Conservation (phyloP, 345 rosid species). For the Pistacia atlantica region DNA sequence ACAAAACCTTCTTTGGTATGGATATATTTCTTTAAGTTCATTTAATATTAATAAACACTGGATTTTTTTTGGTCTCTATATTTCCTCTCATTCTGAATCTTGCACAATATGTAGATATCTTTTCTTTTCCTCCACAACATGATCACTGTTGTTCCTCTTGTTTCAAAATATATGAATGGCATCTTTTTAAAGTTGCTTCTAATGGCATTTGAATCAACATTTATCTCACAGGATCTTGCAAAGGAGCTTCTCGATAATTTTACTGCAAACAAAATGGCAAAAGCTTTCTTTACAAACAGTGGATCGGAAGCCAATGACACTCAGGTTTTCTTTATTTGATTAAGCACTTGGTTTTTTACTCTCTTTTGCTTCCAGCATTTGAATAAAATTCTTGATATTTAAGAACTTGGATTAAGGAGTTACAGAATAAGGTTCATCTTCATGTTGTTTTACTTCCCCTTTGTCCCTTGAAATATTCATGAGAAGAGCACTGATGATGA, state of each 20-base stretch:
- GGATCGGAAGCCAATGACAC: conserved; percentile 99
- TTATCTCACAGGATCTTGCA: conserved; percentile 82
- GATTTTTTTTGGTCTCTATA: not conserved
- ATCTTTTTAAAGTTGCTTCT: conserved; percentile 10
- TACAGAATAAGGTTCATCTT: not conserved
- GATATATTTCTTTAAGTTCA: not conserved
- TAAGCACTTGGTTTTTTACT: not conserved
- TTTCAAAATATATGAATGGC: conserved; percentile 10
- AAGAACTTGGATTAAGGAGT: not conserved
- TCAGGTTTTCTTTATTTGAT: conserved; percentile 52
- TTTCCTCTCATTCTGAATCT: not conserved
- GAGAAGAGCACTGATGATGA: not conserved
- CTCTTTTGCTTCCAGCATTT: not conserved
- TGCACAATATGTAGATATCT: not conserved
- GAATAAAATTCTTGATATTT: not conserved
- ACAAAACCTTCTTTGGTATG: conserved; percentile 93
- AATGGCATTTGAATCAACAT: conserved; percentile 1
- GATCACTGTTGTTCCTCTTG: conserved; percentile 1
- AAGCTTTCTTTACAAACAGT: conserved; percentile 87
- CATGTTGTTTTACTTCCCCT: not conserved
- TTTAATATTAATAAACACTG: not conserved
- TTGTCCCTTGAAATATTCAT: not conserved
- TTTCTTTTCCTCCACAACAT: not conserved
- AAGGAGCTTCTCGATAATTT: conserved; percentile 79
- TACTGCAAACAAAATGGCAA: conserved; percentile 84